Conservation (phyloP, 495 filamentous ascomycete species). For the Cetradonia linearis region DNA sequence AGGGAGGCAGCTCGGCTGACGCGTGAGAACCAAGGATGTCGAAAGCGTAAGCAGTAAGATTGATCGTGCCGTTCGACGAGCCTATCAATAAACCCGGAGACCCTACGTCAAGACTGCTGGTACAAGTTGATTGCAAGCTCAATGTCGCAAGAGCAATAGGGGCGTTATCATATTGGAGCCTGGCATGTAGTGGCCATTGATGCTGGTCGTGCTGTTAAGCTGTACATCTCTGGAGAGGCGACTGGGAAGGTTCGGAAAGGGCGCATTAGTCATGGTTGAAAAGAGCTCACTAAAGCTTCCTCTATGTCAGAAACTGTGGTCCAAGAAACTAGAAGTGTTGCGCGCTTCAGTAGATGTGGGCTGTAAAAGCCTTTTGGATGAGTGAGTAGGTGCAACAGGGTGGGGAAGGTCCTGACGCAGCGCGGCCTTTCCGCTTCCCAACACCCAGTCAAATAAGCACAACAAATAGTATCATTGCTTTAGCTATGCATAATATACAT, state of each 20-base stretch:
- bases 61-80: background rate
- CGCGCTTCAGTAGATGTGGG: background rate
- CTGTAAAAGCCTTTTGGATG: background rate
- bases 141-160: background rate
- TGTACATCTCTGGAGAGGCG: background rate
- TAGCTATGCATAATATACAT: background rate
- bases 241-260: background rate
- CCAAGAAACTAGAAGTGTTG: background rate
- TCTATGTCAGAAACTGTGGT: background rate
- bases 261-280: background rate
- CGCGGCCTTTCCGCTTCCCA: background rate
- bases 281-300: background rate
- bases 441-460: background rate
- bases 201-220: background rate
- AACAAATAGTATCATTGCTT: background rate
- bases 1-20: conserved; percentile 11
- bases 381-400: background rate
- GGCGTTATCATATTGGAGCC: conserved; percentile 4
- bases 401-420: background rate
- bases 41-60: conserved; percentile 14
- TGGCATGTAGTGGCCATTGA: background rate
- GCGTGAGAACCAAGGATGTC: conserved; percentile 6
- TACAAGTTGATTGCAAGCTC: conserved; percentile 2
- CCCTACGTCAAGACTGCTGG: background rate
- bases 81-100: conserved; percentile 1